Evolutionary conservation across 2,329 filamentous ascomycete genomes (phyloP).

Genomic region (Verticillium zaregamsianum): DNA sequence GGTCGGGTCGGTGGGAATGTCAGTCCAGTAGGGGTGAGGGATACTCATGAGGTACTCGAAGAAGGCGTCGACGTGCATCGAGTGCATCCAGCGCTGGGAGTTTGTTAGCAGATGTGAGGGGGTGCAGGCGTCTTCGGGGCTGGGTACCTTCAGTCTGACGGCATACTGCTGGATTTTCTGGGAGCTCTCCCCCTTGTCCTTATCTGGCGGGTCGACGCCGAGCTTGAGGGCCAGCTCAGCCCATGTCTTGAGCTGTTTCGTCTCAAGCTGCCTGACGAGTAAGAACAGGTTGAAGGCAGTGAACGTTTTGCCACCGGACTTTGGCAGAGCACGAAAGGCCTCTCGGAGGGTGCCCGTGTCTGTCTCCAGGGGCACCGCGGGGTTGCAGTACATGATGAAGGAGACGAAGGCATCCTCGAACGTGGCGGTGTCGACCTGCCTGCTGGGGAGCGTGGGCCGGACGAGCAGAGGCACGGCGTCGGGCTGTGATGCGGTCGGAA

Average conservation of each 20-base stretch:
- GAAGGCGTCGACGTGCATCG: conserved; percentile 92
- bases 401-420: conserved; percentile 79
- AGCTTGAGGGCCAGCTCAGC: conserved; percentile 79
- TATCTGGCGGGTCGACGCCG: conserved; percentile 81
- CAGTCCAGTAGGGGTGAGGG: conserved; percentile 72
- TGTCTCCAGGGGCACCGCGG: conserved; percentile 64
- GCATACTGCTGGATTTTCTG: conserved; percentile 96
- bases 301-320: conserved; percentile 84
- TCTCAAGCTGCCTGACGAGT: conserved; percentile 73
- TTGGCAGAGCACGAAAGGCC: conserved; percentile 74
- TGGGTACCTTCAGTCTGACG: conserved; percentile 75
- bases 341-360: conserved; percentile 70
- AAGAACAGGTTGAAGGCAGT: conserved; percentile 73
- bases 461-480: not conserved
- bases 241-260: conserved; percentile 89
- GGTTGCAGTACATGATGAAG: conserved; percentile 91
- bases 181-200: conserved; percentile 79
- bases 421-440: conserved; percentile 61
- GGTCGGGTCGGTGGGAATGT: conserved; percentile 63
- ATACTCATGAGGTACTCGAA: conserved; percentile 85
- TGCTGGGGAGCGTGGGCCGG: conserved; percentile 52
- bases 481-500: not conserved
- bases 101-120: conserved; percentile 1
- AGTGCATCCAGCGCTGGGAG: conserved; percentile 87
- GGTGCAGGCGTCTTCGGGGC: not conserved